A percentile compares a stretch with the other conserved stretches of the same genome.
These are phyloP conservation scores for Paradendryphiella salina DNA, from an alignment of 2,329 filamentous ascomycete genomes.

Conservation along the genomic window DNA sequence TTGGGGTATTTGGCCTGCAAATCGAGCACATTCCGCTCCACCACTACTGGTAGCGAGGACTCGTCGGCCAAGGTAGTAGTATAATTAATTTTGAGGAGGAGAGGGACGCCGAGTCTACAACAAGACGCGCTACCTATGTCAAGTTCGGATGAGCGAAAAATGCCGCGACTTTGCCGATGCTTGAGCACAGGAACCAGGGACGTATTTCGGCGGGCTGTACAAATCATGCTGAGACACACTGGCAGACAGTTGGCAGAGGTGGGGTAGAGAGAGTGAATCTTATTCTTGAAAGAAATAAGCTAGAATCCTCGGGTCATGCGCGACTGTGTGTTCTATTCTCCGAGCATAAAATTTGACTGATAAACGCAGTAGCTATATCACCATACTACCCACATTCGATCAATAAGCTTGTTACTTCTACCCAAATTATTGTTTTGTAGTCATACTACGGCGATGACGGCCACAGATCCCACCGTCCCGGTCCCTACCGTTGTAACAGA, in stretches of 20 bases:
- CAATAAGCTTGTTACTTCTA: not conserved
- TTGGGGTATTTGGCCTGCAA: not conserved
- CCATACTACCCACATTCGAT: not conserved
- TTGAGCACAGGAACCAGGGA: slow-evolving; percentile 1
- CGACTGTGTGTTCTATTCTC: not conserved
- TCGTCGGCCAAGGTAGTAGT: not conserved
- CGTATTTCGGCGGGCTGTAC: not conserved
- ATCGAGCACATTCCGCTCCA: not conserved
- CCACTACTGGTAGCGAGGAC: not conserved
- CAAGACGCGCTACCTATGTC: slow-evolving; percentile 3
- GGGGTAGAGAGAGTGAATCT: not conserved
- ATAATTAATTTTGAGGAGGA: not conserved
- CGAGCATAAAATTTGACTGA: not conserved
- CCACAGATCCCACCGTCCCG: no score
- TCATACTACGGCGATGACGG: not conserved
- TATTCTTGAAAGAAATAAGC: not conserved
- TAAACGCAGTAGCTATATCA: not conserved
- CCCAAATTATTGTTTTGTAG: not conserved
- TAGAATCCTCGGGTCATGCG: not conserved
- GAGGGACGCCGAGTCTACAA: slow-evolving; percentile 9
- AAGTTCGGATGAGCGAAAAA: slow-evolving; percentile 4
- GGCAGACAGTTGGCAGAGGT: not conserved
- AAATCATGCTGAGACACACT: not conserved
- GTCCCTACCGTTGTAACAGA: no score
- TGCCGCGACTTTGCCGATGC: slow-evolving; percentile 4